Conservation (phyloP, 2,329 filamentous ascomycete genomes). For the Colletotrichum euphorbiae region DNA sequence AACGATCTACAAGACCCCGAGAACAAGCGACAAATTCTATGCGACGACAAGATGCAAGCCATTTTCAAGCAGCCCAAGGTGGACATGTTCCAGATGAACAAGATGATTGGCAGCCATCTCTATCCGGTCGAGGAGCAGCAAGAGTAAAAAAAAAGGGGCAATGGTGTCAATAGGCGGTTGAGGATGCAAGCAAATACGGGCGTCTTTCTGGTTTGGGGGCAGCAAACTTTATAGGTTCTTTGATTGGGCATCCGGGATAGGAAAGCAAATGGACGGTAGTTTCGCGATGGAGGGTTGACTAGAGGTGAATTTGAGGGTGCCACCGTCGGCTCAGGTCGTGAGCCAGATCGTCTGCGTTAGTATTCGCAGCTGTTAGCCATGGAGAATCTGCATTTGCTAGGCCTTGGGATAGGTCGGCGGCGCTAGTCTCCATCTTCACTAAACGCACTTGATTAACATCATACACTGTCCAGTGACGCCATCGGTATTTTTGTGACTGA, state of each 20-base stretch:
- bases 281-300: neutral
- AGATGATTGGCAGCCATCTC: conserved; percentile 88
- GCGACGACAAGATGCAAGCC: conserved; percentile 89
- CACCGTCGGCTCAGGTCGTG: conserved; percentile 5
- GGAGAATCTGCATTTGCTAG: conserved; percentile 17
- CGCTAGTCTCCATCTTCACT: conserved; percentile 16
- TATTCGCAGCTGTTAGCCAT: conserved; percentile 20
- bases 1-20: conserved; percentile 89
- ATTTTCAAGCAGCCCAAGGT: conserved; percentile 93
- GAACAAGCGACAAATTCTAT: conserved; percentile 92
- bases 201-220: conserved; percentile 36
- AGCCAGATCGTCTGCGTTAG: neutral
- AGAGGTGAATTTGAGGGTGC: conserved; percentile 7
- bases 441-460: conserved; percentile 9
- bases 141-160: neutral
- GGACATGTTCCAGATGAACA: conserved; percentile 99
- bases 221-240: conserved; percentile 20
- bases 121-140: conserved; percentile 77
- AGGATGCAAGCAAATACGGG: conserved; percentile 12
- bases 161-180: too few relatives aligned
- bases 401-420: conserved; percentile 23
- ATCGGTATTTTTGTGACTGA: neutral
- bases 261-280: conserved; percentile 16
- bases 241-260: conserved; percentile 29
- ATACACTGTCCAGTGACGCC: neutral